A percentile compares a stretch with the other conserved stretches of the same genome.
Evolutionary conservation across 306 rosid species (phyloP).

Genomic region (Cicer cuneatum): DNA sequence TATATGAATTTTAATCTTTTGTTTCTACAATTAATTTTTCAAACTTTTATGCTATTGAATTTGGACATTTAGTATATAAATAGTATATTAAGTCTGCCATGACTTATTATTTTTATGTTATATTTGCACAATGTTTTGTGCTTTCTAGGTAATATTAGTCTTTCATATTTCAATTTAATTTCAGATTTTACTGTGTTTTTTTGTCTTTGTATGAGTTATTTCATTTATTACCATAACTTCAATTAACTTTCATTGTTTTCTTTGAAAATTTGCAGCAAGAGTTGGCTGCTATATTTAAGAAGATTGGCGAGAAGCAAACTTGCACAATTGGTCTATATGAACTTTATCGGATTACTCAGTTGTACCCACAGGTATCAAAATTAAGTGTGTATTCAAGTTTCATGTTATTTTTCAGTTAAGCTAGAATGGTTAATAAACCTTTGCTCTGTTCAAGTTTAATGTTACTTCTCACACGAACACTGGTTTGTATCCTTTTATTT

Average conservation of each 20-base stretch:
- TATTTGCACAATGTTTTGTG: neutral
- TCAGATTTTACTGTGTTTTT: neutral
- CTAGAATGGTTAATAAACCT: conserved; percentile 10
- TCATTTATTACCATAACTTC: conserved; percentile 12
- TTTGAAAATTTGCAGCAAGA: conserved; percentile 71
- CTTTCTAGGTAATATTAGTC: neutral
- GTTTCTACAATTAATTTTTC: neutral
- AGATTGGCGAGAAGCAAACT: conserved; percentile 99
- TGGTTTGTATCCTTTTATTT: neutral
- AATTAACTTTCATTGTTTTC: conserved; percentile 13
- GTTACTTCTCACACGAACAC: neutral
- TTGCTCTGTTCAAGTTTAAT: conserved; percentile 15
- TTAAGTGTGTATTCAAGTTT: conserved; percentile 22
- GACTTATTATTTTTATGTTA: neutral
- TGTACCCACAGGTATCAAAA: conserved; percentile 84
- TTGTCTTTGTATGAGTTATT: conserved; percentile 19
- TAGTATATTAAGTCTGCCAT: neutral
- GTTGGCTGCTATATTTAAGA: conserved; percentile 97
- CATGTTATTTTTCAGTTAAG: neutral
- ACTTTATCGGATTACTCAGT: conserved; percentile 89
- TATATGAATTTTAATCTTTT: neutral
- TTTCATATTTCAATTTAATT: neutral
- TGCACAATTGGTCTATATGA: conserved; percentile 94
- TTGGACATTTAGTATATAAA: neutral
- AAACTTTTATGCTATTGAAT: neutral